Conservation (phyloP, 2,329 filamentous ascomycete genomes). For the Cryoendolithus antarcticus region DNA sequence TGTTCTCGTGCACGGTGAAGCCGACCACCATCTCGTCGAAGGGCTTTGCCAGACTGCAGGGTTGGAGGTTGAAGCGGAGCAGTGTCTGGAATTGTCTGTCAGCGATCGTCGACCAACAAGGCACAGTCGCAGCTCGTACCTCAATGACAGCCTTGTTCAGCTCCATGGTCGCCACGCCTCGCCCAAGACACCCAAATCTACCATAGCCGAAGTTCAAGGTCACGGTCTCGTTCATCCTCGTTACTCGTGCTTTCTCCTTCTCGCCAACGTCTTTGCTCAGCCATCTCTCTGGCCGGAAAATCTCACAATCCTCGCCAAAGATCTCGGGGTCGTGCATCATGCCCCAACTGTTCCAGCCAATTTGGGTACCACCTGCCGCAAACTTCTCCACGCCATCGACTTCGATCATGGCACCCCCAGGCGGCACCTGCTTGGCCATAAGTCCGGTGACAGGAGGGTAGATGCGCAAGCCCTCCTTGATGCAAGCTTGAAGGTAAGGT, state of each 20-base stretch:
- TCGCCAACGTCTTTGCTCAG: slow-evolving; percentile 17
- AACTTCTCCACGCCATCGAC: slow-evolving; percentile 25
- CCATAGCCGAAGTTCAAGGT: slow-evolving; percentile 25
- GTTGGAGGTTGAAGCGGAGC: slow-evolving; percentile 25
- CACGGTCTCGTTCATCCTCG: slow-evolving; percentile 25
- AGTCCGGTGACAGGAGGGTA: slow-evolving; percentile 31
- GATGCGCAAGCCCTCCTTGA: slow-evolving; percentile 36
- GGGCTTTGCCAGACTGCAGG: slow-evolving; percentile 24
- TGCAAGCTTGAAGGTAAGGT: slow-evolving; percentile 34
- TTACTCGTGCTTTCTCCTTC: slow-evolving; percentile 16
- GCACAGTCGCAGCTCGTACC: slow-evolving; percentile 12
- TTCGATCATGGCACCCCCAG: slow-evolving; percentile 22
- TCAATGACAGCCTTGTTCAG: slow-evolving; percentile 27
- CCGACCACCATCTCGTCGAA: slow-evolving; percentile 26
- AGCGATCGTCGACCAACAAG: background rate
- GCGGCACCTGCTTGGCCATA: slow-evolving; percentile 25
- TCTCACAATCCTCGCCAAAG: slow-evolving; percentile 25
- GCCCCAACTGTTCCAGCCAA: slow-evolving; percentile 28
- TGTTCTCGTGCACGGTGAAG: slow-evolving; percentile 26
- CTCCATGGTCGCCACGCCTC: slow-evolving; percentile 27
- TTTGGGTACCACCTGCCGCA: slow-evolving; percentile 24
- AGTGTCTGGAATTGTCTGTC: slow-evolving; percentile 16
- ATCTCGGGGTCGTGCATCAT: slow-evolving; percentile 24
- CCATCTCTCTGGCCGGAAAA: slow-evolving; percentile 29
- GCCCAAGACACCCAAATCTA: slow-evolving; percentile 25